Evolutionary conservation across 495 filamentous ascomycete species (phyloP), one percentile per base, ranked within the genome.

Genomic region (Penicillium argentinense): DNA sequence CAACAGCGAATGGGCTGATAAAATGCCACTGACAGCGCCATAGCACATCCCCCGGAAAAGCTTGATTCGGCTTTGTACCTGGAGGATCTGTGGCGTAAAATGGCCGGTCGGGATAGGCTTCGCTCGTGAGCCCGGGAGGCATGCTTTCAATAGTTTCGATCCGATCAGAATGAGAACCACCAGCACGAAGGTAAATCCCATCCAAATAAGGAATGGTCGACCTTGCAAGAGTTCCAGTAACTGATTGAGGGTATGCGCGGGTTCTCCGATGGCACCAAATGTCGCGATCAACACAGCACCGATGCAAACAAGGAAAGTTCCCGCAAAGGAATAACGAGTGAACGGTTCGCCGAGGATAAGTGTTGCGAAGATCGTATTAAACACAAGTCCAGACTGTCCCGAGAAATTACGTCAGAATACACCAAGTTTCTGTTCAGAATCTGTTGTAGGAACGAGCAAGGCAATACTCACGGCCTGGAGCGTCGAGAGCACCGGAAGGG

Each of bases 321-420:
- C 93, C 55, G 87, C 77, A 22, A 96, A 77, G 4, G 91, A 96
- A 78, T 88, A 91, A 59, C 82, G 78, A 16, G 93, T 99, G 68
- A 97, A 99, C 2, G 91, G 86, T 71, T 99, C 93, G 25, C 87
- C 82, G 25, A 99, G 81, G 57, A 99, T 91, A 29, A 99, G 70
- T 3, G 91, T 91, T 29, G 93, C 93, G 68, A 93, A 97, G 47
- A 96, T 88, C 27, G 92, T 96, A 72, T 99, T 99, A 74, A 99
- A 99, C 23, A 97, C 93, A 23, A 99, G 77, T 17, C 93, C 93
- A 34, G 90, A 95, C 62, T 82, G 44, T 53, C n/a, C n/a, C n/a
- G n/a, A n/a, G n/a, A n/a, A n/a, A n/a, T 46, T 18, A 22, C 14
- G 17, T 12, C 17, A 9, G 4, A 21, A n/a, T 21, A 8, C 33